These are phyloP conservation scores for Xylaria cubensis DNA, from an alignment of 495 filamentous ascomycete genomes.

Conservation along the genomic window DNA sequence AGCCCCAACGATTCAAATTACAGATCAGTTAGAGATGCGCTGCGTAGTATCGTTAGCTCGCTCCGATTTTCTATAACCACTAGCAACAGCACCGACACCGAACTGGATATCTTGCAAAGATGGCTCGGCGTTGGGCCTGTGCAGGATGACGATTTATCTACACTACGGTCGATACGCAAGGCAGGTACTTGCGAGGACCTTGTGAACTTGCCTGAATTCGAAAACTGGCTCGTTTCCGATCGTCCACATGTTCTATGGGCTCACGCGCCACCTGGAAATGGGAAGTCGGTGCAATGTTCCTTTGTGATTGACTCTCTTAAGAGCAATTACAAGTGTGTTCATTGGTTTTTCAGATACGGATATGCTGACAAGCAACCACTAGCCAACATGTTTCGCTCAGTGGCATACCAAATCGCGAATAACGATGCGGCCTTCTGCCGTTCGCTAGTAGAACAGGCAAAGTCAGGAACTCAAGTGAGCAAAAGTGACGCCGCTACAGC, in stretches of 20 bases:
- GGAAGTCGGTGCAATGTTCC: conserved; percentile 38
- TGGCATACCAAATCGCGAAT: conserved; percentile 36
- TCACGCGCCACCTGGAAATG: conserved; percentile 32
- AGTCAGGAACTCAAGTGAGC: neutral
- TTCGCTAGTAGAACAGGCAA: neutral
- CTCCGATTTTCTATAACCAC: neutral
- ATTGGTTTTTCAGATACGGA: conserved; percentile 38
- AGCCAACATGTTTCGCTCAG: conserved; percentile 27
- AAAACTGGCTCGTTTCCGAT: conserved; percentile 23
- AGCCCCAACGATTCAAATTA: conserved; percentile 50
- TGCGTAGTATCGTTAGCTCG: neutral
- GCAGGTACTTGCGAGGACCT: conserved; percentile 32
- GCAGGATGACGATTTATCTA: conserved; percentile 35
- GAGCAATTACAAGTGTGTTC: conserved; percentile 25
- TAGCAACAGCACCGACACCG: neutral
- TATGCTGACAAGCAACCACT: conserved; percentile 26
- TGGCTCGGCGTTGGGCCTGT: neutral
- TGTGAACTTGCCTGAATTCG: conserved; percentile 21
- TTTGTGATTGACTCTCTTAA: conserved; percentile 33
- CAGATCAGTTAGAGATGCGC: conserved; percentile 29
- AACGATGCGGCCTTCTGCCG: conserved; percentile 25
- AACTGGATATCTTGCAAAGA: neutral
- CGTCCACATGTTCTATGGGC: conserved; percentile 34
- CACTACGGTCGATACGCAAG: conserved; percentile 18
- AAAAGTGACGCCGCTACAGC: neutral